Evolutionary conservation across 768 basidiomycete genomes (phyloP), one percentile per base, ranked within the genome.

Genomic region (Holtermannia corniformis): DNA sequence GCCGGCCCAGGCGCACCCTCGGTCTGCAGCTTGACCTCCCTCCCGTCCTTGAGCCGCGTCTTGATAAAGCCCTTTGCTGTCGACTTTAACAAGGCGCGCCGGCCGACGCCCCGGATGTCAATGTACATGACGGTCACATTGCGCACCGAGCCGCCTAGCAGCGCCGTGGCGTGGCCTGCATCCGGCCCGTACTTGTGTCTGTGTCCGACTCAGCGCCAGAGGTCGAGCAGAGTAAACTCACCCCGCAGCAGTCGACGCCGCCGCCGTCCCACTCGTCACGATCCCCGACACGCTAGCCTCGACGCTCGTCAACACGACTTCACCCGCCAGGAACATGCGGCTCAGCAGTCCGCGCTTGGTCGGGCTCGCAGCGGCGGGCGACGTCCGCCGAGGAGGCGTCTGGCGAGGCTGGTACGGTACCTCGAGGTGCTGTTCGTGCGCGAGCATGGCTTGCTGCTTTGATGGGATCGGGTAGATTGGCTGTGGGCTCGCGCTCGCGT

Each of bases 71-170:
- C 68, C 48, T 70, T 68, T 1, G 66, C 67, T 3, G 63, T 65
- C 0, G 76, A 78, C 74, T 77, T 83, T 64, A 88, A 68, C 49
- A 88, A 68, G 12, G 85, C 86, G 44, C 79, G 75, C 52, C 84
- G 75, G 7, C 84, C 85, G 32, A 88, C 79, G 0, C 85, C 85
- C 1, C 77, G 72, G 75, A 84, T 77, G 66, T 87, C 86, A 40
- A 87, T 78, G 70, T 87, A 88, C 20, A 88, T 82, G 32, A 87
- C 74, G 3, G 78, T 82, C 12, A 85, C 80, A 70, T 87, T 87
- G 55, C 79, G 75, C 27, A 82, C 82, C 0, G 82, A 81, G 5
- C 81, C 82, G 4, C 82, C 79, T 52, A 83, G 73, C 49, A 84
- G 72, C 46, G 77, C 69, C 1, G 82, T 80, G 19, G 77, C 80